phyloP scores from a whole-genome alignment of 2,329 filamentous ascomycete species.

The Niveomyces coronatus region DNA sequence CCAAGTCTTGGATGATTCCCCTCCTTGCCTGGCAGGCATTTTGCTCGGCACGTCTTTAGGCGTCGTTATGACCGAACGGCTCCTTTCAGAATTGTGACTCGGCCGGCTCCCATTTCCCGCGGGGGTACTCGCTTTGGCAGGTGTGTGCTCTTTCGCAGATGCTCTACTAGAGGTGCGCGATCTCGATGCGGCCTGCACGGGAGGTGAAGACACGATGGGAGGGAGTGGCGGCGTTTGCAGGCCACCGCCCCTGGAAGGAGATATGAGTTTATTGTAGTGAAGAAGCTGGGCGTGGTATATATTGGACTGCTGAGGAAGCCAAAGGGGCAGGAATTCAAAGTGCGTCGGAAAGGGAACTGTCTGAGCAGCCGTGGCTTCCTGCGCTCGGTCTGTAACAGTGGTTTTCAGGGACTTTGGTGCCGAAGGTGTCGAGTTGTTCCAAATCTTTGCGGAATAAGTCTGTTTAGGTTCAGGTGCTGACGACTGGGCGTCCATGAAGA shows the following conservation, averaged over 20 bases:
- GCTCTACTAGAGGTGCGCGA: constrained; percentile 51
- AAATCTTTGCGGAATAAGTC: constrained; percentile 21
- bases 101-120: constrained; percentile 57
- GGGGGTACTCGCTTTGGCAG: constrained; percentile 36
- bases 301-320: constrained; percentile 48
- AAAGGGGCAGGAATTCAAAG: constrained; percentile 45
- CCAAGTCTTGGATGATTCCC: constrained; percentile 21
- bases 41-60: constrained; percentile 42
- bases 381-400: constrained; percentile 21
- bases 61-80: constrained; percentile 51
- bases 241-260: constrained; percentile 44
- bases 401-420: constrained; percentile 15
- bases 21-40: constrained; percentile 37
- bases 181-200: constrained; percentile 45
- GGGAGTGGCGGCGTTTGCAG: constrained; percentile 46
- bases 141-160: constrained; percentile 41
- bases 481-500: constrained; percentile 29
- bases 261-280: constrained; percentile 56
- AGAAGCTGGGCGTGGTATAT: constrained; percentile 52
- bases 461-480: constrained; percentile 28
- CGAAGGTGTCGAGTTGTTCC: constrained; percentile 3
- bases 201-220: constrained; percentile 43
- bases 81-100: constrained; percentile 46
- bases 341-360: constrained; percentile 27
- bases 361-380: constrained; percentile 22